Conservation (phyloP, 75 land plant species). For the Pinus taeda region DNA sequence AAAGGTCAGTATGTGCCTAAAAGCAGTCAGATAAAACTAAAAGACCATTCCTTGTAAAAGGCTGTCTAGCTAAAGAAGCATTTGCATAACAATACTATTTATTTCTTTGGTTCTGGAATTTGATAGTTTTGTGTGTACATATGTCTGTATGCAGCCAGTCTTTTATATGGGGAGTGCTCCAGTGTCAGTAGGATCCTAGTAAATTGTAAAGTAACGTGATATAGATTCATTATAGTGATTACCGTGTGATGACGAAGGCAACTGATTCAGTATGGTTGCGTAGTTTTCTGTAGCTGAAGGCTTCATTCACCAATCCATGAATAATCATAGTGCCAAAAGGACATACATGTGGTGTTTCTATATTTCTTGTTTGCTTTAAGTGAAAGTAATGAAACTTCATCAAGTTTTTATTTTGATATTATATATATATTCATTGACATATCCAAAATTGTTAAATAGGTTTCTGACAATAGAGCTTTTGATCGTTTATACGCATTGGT, state of each 20-base stretch:
- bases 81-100: neutral
- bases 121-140: neutral
- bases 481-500: constrained; percentile 38
- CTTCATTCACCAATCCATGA: neutral
- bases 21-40: neutral
- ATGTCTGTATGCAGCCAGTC: neutral
- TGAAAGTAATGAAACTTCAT: neutral
- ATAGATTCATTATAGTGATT: too few relatives aligned
- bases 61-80: neutral
- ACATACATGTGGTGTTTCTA: neutral
- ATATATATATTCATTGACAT: neutral
- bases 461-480: constrained; percentile 44
- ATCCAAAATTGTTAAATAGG: constrained; percentile 15
- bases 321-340: neutral
- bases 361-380: neutral
- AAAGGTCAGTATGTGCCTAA: neutral
- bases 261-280: too few relatives aligned
- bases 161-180: neutral
- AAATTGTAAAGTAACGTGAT: neutral
- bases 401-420: neutral
- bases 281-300: neutral
- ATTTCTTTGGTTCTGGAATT: neutral
- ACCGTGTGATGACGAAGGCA: too few relatives aligned
- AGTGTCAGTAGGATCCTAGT: neutral
- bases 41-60: neutral